Evolutionary conservation across 768 basidiomycete genomes (phyloP).

Genomic region (Kwoniella sp.): DNA sequence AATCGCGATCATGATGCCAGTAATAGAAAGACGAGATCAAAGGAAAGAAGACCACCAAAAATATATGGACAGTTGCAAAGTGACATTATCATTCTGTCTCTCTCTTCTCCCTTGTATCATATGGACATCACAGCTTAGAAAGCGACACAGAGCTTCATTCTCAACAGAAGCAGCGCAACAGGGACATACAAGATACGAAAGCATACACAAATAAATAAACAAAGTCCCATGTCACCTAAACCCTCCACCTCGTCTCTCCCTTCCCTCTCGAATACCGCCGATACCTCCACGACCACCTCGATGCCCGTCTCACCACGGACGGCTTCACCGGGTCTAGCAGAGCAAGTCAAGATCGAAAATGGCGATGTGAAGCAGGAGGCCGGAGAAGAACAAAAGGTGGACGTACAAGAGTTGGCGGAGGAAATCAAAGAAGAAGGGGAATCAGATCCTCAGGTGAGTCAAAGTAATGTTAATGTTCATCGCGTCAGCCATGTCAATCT

Average conservation of each 20-base stretch:
- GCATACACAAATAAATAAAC: no score
- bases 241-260: conserved; percentile 15
- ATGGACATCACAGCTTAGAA: not conserved
- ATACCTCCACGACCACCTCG: conserved; percentile 33
- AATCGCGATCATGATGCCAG: conserved; percentile 15
- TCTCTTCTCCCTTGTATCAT: not conserved
- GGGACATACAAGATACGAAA: no score
- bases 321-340: conserved; percentile 11
- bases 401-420: conserved; percentile 14
- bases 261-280: conserved; percentile 18
- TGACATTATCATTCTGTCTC: not conserved
- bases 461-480: conserved; percentile 1
- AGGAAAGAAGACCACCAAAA: no score
- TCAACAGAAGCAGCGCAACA: no score
- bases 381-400: not conserved
- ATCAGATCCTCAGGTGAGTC: conserved; percentile 27
- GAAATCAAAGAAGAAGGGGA: conserved; percentile 27
- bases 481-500: conserved; percentile 2
- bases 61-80: no score
- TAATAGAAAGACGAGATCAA: not conserved
- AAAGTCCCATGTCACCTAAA: not conserved
- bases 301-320: conserved; percentile 28
- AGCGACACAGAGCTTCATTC: not conserved
- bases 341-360: conserved; percentile 17
- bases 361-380: conserved; percentile 1